Evolutionary conservation across 2,329 filamentous ascomycete genomes (phyloP), one percentile per base, ranked within the genome.

Genomic region (Pseudogymnoascus sp.): DNA sequence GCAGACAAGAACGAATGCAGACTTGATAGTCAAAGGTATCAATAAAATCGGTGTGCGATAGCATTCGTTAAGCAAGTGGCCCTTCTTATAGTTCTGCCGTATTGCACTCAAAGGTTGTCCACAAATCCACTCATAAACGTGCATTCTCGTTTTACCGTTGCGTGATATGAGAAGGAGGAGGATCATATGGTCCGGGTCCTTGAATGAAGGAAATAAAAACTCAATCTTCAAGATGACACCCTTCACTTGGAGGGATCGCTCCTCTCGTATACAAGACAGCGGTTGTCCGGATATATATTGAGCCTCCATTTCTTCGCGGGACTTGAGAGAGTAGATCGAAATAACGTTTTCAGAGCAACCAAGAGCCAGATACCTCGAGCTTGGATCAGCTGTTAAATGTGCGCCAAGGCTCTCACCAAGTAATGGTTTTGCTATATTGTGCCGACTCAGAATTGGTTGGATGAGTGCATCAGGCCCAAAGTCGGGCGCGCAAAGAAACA

Each of bases 191-290:
- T 87, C 80, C 8, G 85, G 81, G 65, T 93, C 87, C 62, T 85
- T 82, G 0, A 82, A 75, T 8, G 81, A 80, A 6, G 92, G 90
- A 64, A 89, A 85, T 2, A 99, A 80, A 67, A 97, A 99, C 21
- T 92, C 89, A 80, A 97, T 87, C 68, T 91, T 89, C 69, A 93
- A 81, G 63, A 97, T 90, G n/a, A 87, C 80, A 0, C 90, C 92
- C 6, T 86, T 82, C 6, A 91, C 78, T 9, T 65, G 62, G 18
- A 71, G 31, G 4, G 68, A 65, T 40, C 53, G 65, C 56, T 72
- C 67, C 0, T 73, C 74, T 65, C 80, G 80, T 63, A 96, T 82
- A 1, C 88, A 89, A 8, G 79, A 74, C 64, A 90, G 74, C 66
- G 76, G 70, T n/a, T 77, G 74, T 34, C 72, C 71, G 38, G 70